Evolutionary conservation across 192 early-diverging fungal species (phyloP), one percentile per base, ranked within the genome.

Genomic region (Spizellomyces sp.): DNA sequence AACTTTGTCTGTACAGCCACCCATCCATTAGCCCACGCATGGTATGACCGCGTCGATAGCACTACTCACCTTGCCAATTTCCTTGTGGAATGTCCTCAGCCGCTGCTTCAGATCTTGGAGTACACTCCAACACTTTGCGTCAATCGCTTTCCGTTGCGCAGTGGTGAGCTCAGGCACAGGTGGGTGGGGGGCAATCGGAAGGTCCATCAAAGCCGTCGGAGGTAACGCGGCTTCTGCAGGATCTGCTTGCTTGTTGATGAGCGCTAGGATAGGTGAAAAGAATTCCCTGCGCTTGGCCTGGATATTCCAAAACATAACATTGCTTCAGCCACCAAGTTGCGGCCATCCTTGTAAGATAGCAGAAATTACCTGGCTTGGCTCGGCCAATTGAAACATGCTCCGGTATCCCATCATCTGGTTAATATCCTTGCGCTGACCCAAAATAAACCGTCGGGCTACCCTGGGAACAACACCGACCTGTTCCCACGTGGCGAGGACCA

Each of bases 61-160:
- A 1, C 44, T 14, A 9, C 57, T 73, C 36, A 81, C 76, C 66
- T 88, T 84, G 55, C 73, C 77, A 22, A 88, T 57, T 12, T 84
- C 86, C n/a, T 83, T 80, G 36, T 82, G 73, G 41, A 90, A 85
- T 9, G 67, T 70, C 0, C 89, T 80, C 15, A 90, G 76, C 45
- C 79, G 79, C 43, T 80, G 77, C n/a, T 85, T 78, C 12, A 90
- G 71, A 63, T 89, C 83, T 1, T 80, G 77, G 5, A 83, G 74
- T 5, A 89, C 70, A 42, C 77, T 71, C 19, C 77, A 76, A 62
- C 88, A 87, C 61, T 84, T 84, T 17, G 82, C 82, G 36, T 77
- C 67, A 4, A 90, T 54, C 4, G 79, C 67, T 12, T 79, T 67
- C 9, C 78, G 77, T 66, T 90, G 82, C 21, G 75, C 75, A 1